These are phyloP conservation scores for Lepidium africanum DNA, from an alignment of 345 rosid genomes.

Conservation along the genomic window DNA sequence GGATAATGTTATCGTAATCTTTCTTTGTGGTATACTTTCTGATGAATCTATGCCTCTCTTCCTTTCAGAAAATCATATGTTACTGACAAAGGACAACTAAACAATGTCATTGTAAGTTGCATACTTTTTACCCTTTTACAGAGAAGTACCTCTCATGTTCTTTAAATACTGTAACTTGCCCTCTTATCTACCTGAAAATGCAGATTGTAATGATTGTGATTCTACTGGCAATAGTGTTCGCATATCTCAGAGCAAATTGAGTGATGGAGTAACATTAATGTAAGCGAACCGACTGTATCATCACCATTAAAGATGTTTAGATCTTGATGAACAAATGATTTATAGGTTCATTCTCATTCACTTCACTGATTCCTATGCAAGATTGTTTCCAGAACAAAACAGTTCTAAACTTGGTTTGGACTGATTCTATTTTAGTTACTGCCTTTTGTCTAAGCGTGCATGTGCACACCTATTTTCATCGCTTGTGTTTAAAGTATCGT, in stretches of 20 bases:
- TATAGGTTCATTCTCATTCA: slow-evolving; percentile 7
- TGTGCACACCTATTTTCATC: slow-evolving; percentile 5
- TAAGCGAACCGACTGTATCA: neutral
- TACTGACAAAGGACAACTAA: slow-evolving; percentile 26
- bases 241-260: slow-evolving; percentile 33
- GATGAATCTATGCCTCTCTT: slow-evolving; percentile 7
- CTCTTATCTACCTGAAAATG: neutral
- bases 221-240: slow-evolving; percentile 40
- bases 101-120: slow-evolving; percentile 20
- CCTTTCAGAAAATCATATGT: slow-evolving; percentile 59
- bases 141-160: neutral
- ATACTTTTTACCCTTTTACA: neutral
- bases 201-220: slow-evolving; percentile 45
- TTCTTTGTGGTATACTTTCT: neutral
- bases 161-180: neutral
- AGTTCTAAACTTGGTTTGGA: slow-evolving; percentile 12
- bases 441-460: neutral
- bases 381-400: slow-evolving; percentile 8
- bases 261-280: neutral
- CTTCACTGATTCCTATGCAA: neutral
- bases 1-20: neutral
- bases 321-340: neutral
- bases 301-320: neutral
- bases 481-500: neutral
- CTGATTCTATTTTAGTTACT: neutral